These are phyloP conservation scores for Durusdinium trenchii DNA, from an alignment of 73 alveolate species.

Conservation along the genomic window DNA sequence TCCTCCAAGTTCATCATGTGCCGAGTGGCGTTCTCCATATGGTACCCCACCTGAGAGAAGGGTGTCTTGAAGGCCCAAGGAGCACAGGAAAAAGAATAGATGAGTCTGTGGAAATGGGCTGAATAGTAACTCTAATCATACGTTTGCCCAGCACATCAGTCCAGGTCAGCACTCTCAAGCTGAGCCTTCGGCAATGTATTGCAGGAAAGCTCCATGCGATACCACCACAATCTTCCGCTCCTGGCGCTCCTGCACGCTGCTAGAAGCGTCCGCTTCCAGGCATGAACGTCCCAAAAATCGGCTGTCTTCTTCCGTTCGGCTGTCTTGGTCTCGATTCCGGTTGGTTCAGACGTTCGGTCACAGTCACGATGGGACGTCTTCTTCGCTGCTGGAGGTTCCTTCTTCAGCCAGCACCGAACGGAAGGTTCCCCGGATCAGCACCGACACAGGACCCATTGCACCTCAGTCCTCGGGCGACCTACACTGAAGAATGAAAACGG, in stretches of 20 bases:
- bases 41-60: constrained; percentile 59
- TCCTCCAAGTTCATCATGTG: constrained; percentile 70
- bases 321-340: too few species aligned
- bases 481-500: too few species aligned
- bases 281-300: too few species aligned
- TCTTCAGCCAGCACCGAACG: too few species aligned
- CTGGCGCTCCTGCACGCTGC: neutral
- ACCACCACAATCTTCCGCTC: constrained; percentile 65
- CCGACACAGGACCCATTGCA: too few species aligned
- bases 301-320: too few species aligned
- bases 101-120: neutral
- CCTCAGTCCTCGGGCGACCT: too few species aligned
- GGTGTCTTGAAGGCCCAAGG: neutral
- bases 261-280: too few species aligned
- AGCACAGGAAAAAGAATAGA: neutral
- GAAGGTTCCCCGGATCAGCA: too few species aligned
- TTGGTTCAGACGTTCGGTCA: too few species aligned
- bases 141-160: neutral
- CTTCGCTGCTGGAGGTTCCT: too few species aligned
- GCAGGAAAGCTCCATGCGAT: constrained; percentile 68
- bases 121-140: neutral
- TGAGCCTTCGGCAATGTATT: constrained; percentile 30
- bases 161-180: neutral
- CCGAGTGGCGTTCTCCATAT: constrained; percentile 51
- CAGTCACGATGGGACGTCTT: too few species aligned